phyloP scores from a whole-genome alignment of 805 yeast genomes.

The Zygosaccharomyces lentus region DNA sequence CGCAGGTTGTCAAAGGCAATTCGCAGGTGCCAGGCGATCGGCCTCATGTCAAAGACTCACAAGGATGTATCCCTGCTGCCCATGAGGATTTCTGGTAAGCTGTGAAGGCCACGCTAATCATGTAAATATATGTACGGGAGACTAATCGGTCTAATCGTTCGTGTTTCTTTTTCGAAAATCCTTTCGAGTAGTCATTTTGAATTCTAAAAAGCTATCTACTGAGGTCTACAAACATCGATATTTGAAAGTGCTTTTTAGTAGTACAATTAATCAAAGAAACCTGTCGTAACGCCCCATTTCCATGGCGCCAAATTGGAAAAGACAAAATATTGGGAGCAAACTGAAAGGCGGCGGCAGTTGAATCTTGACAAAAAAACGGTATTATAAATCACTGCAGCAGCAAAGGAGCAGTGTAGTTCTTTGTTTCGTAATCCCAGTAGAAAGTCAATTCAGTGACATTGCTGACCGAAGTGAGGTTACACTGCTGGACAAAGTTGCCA shows the following conservation, averaged over 20 bases:
- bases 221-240: too few species aligned
- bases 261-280: too few species aligned
- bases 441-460: slow-evolving; percentile 23
- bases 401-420: slow-evolving; percentile 19
- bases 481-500: slow-evolving; percentile 31
- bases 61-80: slow-evolving; percentile 50
- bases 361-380: too few species aligned
- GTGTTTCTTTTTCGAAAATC: not conserved
- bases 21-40: slow-evolving; percentile 74
- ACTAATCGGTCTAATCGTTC: slow-evolving; percentile 1
- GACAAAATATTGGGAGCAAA: too few species aligned
- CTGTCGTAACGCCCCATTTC: too few species aligned
- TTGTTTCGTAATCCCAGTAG: slow-evolving; percentile 22
- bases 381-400: not conserved
- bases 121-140: slow-evolving; percentile 13
- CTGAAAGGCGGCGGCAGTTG: too few species aligned
- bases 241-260: too few species aligned
- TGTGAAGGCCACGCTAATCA: slow-evolving; percentile 7
- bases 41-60: slow-evolving; percentile 73
- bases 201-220: too few species aligned
- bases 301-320: too few species aligned
- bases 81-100: slow-evolving; percentile 18
- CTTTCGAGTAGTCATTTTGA: too few species aligned
- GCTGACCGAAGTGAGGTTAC: slow-evolving; percentile 25
- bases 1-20: slow-evolving; percentile 69